phyloP scores from a whole-genome alignment of 768 basidiomycete genomes.

The Pseudohyphozyma bogoriensis region DNA sequence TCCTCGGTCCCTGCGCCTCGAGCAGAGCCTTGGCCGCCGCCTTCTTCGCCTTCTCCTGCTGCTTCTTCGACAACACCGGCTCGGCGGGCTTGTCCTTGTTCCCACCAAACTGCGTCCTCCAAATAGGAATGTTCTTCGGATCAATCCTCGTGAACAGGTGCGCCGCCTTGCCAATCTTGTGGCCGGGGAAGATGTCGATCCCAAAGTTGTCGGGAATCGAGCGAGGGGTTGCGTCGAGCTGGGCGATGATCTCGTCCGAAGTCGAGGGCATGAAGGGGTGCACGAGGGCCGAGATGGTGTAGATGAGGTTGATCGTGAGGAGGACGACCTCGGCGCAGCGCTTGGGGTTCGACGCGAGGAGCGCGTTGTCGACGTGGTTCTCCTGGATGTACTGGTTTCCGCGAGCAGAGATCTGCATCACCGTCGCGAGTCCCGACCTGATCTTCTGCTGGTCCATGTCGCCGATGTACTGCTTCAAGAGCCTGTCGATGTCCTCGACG shows the following conservation, averaged over 20 bases:
- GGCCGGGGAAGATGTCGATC: conserved; percentile 77
- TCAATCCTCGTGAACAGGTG: conserved; percentile 93
- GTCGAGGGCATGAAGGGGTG: conserved; percentile 97
- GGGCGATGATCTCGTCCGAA: conserved; percentile 63
- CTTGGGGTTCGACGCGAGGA: conserved; percentile 66
- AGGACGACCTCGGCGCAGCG: conserved; percentile 85
- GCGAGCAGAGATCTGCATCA: conserved; percentile 78
- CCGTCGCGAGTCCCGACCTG: conserved; percentile 70
- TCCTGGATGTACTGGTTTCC: conserved; percentile 94
- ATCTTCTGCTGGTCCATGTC: conserved; percentile 88
- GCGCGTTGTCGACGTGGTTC: conserved; percentile 77
- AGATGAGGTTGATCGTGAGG: conserved; percentile 85
- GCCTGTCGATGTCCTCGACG: conserved; percentile 63
- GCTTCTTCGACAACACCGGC: conserved; percentile 15
- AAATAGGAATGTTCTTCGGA: conserved; percentile 73
- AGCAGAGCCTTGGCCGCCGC: conserved; percentile 25
- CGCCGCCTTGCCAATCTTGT: conserved; percentile 71
- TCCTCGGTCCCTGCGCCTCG: conserved; percentile 42
- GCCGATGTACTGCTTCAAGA: conserved; percentile 67
- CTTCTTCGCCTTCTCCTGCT: conserved; percentile 23
- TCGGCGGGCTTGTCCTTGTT: conserved; percentile 33
- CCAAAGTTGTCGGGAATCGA: conserved; percentile 53
- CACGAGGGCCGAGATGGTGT: conserved; percentile 68
- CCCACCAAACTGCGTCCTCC: conserved; percentile 72
- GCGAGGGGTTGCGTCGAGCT: conserved; percentile 82